These are phyloP conservation scores for Agarophyton chilense DNA, from an alignment of 23 red algal genomes.

Conservation along the genomic window DNA sequence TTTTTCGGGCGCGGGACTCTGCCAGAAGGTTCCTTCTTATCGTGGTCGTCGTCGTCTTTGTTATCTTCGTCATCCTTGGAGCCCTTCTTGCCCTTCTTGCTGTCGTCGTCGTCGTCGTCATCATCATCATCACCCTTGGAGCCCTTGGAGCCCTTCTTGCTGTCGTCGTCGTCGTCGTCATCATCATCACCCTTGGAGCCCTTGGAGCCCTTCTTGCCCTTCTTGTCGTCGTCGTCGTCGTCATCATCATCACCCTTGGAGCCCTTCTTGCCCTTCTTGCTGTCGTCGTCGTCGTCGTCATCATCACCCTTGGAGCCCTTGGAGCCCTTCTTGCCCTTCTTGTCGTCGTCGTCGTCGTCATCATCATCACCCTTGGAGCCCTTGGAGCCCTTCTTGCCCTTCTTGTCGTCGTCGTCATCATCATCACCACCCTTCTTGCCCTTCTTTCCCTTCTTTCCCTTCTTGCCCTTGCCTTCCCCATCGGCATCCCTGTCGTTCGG, in stretches of 20 bases:
- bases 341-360: conserved; percentile 3
- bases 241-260: background rate
- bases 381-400: background rate
- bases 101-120: no score
- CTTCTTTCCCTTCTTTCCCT: no score
- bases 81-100: no score
- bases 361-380: background rate
- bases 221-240: background rate
- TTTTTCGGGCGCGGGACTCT: background rate
- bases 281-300: background rate
- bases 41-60: background rate
- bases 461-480: no score
- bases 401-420: background rate
- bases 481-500: no score
- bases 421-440: no score
- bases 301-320: background rate
- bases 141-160: background rate
- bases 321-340: background rate
- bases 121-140: background rate
- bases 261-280: background rate
- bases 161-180: conserved; percentile 11
- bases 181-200: background rate
- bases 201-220: background rate
- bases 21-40: no score
- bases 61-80: background rate